Evolutionary conservation across 768 basidiomycete species (phyloP), one percentile per base, ranked within the genome.

Genomic region (Candolleomyces eurysporus): DNA sequence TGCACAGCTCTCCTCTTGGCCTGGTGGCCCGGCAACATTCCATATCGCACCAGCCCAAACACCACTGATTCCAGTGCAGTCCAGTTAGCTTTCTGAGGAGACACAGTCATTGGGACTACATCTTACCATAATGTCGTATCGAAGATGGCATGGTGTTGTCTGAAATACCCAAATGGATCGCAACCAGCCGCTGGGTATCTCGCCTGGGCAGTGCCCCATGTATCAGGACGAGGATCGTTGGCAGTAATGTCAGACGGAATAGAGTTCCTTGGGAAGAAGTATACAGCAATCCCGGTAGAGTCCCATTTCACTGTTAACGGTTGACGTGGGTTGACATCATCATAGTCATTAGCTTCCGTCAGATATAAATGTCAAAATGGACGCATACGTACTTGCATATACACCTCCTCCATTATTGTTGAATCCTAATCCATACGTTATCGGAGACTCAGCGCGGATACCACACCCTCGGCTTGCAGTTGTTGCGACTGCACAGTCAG

Each of bases 41-140:
- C 95, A 98, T n/a, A 85, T 89, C 49, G 76, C 77, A 53, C 87
- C 85, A 10, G 94, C 94, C 95, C 94, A 98, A 65, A 95, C 91
- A 61, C 94, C 94, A 66, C 92, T 89, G 50, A 42, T 32, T 11
- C 53, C 21, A 64, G 31, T 16, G 19, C 48, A 54, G 11, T 64
- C 65, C 65, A 61, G 60, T 26, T 26, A 26, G 26, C 26, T 26
- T 26, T 26, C 26, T 26, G 62, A 9, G 39, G 67, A 83, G 57
- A 26, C 26, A 26, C 4, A 26, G 26, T 26, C 26, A 26, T 26
- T 26, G 26, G 4, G 26, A 26, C 26, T 26, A 26, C 26, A 4
- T 2, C 26, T 26, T 69, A 90, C 87, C 92, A 93, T 56, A 95
- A 77, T 19, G 93, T 94, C 40, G 90, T 94, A 70, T 94, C 90